Evolutionary conservation across 2,329 filamentous ascomycete species (phyloP).

Genomic region (Aureobasidium leucospermi): DNA sequence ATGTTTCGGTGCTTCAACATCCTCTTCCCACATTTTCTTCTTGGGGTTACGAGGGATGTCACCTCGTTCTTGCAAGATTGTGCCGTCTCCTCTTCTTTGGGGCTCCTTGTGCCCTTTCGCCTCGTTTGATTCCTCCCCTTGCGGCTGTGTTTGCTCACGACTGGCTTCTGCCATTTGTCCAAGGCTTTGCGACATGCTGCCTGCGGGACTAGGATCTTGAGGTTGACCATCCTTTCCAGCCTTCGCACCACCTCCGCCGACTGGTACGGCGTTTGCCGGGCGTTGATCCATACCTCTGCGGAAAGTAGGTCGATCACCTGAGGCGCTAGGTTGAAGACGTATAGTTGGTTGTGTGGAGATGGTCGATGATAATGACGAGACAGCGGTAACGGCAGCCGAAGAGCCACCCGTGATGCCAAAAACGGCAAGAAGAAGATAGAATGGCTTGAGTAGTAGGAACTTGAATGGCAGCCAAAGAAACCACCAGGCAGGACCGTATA

Average conservation of each 20-base stretch:
- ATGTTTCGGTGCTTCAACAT: conserved; percentile 29
- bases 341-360: conserved; percentile 13
- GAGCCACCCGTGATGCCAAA: conserved; percentile 7
- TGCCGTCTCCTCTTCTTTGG: conserved; percentile 36
- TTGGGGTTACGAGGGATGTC: conserved; percentile 46
- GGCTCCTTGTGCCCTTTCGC: conserved; percentile 20
- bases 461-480: conserved; percentile 65
- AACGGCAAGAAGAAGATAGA: conserved; percentile 12
- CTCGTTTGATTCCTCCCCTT: conserved; percentile 20
- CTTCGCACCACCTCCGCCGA: conserved; percentile 42
- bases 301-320: conserved; percentile 28
- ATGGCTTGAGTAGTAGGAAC: conserved; percentile 16
- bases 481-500: conserved; percentile 91
- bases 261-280: conserved; percentile 29
- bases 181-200: conserved; percentile 35
- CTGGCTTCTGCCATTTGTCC: conserved; percentile 37
- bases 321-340: conserved; percentile 40
- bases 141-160: conserved; percentile 18
- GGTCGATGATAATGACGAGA: background rate
- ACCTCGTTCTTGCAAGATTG: conserved; percentile 32
- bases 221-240: conserved; percentile 24
- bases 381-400: background rate
- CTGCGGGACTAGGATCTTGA: conserved; percentile 20
- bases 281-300: conserved; percentile 17
- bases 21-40: conserved; percentile 56